Evolutionary conservation across 305 asterid genomes (phyloP), one percentile per base, ranked within the genome.

Genomic region (Fraxinus ornus): DNA sequence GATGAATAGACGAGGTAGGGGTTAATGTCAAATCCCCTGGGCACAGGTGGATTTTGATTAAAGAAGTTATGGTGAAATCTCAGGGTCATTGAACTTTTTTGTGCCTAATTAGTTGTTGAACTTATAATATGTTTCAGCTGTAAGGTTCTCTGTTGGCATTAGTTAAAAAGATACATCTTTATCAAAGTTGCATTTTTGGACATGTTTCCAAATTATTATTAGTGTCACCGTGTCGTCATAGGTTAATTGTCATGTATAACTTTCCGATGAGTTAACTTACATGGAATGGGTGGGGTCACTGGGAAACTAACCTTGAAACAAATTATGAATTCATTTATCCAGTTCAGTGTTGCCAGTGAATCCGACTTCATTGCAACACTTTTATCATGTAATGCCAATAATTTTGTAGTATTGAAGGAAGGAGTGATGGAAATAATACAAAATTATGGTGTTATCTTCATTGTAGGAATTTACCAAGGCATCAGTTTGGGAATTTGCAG

Each of bases 401-500:
- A 26, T 26, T 24, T 64, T 64, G 73, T 9, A 0, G 30, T 24
- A 64, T 26, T 22, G 71, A 24, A 62, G 73, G 7, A 64, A 24
- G 39, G 7, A 12, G 32, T 26, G 36, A 66, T 26, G 35, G 1
- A 4, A 66, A 66, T 21, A 68, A 74, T 79, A 17, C 68, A 28
- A 28, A 62, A 19, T 83, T 26, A 52, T 47, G 37, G 7, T 5
- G 1, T 10, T 36, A 3, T 28, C 78, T 66, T 28, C 87, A 28
- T 17, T 78, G 22, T 81, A 96, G 99, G 91, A 91, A 94, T 89
- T 85, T 96, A 81, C 98, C 99, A 4, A 92, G 99, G 92, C 99
- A 96, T 90, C 98, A 94, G 80, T 96, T 96, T 79, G 99, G 99
- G 83, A 96, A 94, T 79, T 79, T 96, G 88, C 99, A 96, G 84